These are phyloP conservation scores for Pseudohalonectria lignicola DNA, from an alignment of 2,329 filamentous ascomycete genomes.

Conservation along the genomic window DNA sequence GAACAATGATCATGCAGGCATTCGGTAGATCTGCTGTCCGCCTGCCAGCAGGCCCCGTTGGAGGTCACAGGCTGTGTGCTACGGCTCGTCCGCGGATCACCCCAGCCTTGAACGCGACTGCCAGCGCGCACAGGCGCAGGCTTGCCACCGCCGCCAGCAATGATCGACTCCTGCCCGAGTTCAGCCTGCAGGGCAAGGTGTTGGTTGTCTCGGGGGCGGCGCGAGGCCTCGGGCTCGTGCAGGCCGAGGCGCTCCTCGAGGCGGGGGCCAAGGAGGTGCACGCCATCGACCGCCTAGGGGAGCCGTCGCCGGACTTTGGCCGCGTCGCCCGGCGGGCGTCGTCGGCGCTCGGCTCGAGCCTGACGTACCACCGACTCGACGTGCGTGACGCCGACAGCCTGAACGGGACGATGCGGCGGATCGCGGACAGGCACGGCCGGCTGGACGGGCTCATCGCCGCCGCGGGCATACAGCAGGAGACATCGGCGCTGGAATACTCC, in stretches of 20 bases:
- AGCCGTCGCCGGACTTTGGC: constrained; percentile 48
- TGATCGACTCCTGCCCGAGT: constrained; percentile 48
- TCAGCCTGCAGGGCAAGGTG: constrained; percentile 63
- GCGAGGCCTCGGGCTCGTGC: constrained; percentile 66
- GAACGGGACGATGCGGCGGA: constrained; percentile 55
- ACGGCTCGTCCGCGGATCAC: too few species aligned
- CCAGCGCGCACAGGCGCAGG: too few species aligned
- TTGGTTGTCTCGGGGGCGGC: constrained; percentile 68
- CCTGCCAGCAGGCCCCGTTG: too few species aligned
- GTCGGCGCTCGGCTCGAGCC: constrained; percentile 48
- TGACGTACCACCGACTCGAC: constrained; percentile 71
- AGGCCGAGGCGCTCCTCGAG: constrained; percentile 69
- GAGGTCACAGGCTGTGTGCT: too few species aligned
- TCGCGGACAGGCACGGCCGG: constrained; percentile 58
- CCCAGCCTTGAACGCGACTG: too few species aligned
- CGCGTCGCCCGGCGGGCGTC: constrained; percentile 47
- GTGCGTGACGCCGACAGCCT: constrained; percentile 62
- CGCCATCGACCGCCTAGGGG: constrained; percentile 50
- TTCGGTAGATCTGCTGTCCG: too few species aligned
- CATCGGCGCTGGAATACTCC: constrained; percentile 68
- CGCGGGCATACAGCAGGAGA: constrained; percentile 71
- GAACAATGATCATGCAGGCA: too few species aligned
- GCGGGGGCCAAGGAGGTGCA: constrained; percentile 65
- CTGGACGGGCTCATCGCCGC: constrained; percentile 69
- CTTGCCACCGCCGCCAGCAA: too few species aligned